Evolutionary conservation across 768 basidiomycete genomes (phyloP).

Genomic region (Hygrocybe coccinea): DNA sequence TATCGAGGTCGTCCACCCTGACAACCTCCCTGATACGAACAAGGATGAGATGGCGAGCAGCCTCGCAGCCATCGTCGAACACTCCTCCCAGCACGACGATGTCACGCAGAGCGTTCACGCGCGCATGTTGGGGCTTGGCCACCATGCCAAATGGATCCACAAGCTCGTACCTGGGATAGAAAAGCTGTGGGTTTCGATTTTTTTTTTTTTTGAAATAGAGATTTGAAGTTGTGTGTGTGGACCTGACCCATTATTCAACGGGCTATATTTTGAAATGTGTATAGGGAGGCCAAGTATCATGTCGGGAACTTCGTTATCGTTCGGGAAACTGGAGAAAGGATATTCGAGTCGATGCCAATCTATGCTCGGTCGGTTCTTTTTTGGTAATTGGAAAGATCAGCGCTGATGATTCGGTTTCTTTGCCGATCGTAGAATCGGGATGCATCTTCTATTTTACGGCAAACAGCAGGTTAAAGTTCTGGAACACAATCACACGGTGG

Average conservation of each 20-base stretch:
- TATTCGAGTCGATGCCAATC: conserved; percentile 74
- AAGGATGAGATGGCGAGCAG: conserved; percentile 30
- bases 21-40: conserved; percentile 34
- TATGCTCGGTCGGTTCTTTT: conserved; percentile 57
- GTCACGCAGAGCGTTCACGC: conserved; percentile 32
- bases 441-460: conserved; percentile 73
- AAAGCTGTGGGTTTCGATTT: conserved; percentile 16
- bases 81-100: conserved; percentile 27
- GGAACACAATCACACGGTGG: conserved; percentile 40
- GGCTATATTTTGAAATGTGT: too few relatives aligned
- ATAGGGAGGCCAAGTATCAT: conserved; percentile 47
- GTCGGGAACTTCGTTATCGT: conserved; percentile 56
- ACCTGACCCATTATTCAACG: too few relatives aligned
- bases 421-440: conserved; percentile 53
- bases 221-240: too few relatives aligned
- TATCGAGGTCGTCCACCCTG: conserved; percentile 27
- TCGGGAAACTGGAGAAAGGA: conserved; percentile 43
- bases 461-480: conserved; percentile 46
- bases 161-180: conserved; percentile 53
- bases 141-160: conserved; percentile 37
- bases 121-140: conserved; percentile 22
- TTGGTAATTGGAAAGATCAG: neutral
- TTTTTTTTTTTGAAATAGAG: neutral
- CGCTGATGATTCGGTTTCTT: neutral
- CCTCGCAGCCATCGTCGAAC: conserved; percentile 34